A percentile compares a stretch with the other conserved stretches of the same genome.
phyloP scores from a whole-genome alignment of 1,284 basidiomycete species.

The Moniliella sp. region DNA sequence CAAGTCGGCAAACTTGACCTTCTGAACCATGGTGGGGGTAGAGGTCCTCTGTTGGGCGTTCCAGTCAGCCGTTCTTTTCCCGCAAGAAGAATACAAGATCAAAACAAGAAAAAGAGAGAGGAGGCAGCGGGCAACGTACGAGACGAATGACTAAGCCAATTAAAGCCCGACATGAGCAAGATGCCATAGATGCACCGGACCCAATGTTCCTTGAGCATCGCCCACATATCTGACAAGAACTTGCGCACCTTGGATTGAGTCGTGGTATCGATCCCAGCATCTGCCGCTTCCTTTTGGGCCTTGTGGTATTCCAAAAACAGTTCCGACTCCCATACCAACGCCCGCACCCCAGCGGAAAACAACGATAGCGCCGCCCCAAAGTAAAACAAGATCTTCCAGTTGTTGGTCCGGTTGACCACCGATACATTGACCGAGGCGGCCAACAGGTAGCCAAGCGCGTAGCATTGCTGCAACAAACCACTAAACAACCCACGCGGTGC shows the following conservation, averaged over 20 bases:
- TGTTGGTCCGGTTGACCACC: conserved; percentile 32
- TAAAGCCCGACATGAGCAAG: conserved; percentile 45
- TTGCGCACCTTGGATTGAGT: conserved; percentile 38
- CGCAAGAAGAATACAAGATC: conserved; percentile 12
- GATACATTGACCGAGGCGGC: conserved; percentile 53
- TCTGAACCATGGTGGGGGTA: conserved; percentile 25
- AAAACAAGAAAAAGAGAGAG: too few relatives aligned
- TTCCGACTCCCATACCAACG: conserved; percentile 55
- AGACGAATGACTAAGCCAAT: conserved; percentile 73
- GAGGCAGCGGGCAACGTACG: too few relatives aligned
- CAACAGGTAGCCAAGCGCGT: conserved; percentile 41
- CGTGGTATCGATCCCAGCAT: conserved; percentile 35
- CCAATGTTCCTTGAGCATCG: conserved; percentile 69
- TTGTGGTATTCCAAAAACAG: conserved; percentile 49
- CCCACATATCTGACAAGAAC: conserved; percentile 49
- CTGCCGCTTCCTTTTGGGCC: conserved; percentile 32
- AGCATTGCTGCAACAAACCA: conserved; percentile 64
- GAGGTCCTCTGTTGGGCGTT: conserved; percentile 12
- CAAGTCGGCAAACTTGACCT: conserved; percentile 35
- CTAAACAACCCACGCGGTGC: conserved; percentile 58
- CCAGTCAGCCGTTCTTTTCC: not conserved
- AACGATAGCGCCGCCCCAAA: conserved; percentile 40
- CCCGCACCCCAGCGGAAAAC: conserved; percentile 52
- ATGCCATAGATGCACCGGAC: conserved; percentile 58
- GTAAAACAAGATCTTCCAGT: conserved; percentile 40